These are phyloP conservation scores for Medicago lupulina DNA, from an alignment of 306 rosid species.

Conservation along the genomic window DNA sequence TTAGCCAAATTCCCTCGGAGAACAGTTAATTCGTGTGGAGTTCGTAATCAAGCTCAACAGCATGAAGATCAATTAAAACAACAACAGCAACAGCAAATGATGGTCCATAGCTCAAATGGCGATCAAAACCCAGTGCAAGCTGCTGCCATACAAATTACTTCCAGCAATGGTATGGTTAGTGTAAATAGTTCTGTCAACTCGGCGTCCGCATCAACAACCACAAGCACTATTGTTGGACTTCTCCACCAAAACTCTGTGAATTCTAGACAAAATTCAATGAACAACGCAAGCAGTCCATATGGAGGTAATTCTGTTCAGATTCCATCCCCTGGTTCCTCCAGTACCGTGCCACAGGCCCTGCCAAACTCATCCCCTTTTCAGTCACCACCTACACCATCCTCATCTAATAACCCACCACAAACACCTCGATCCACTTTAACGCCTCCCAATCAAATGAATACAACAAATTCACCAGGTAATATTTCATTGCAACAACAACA, in stretches of 20 bases:
- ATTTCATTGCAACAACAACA: constrained; percentile 86
- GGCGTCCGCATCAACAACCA: constrained; percentile 73
- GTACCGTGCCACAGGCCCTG: constrained; percentile 69
- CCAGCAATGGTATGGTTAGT: constrained; percentile 76
- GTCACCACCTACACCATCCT: constrained; percentile 73
- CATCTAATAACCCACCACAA: constrained; percentile 77
- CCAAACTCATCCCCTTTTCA: constrained; percentile 84
- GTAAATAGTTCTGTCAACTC: constrained; percentile 70
- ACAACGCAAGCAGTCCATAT: constrained; percentile 84
- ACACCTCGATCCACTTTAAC: constrained; percentile 67
- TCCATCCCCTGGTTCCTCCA: constrained; percentile 90
- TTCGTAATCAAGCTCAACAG: constrained; percentile 69
- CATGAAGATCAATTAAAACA: constrained; percentile 71
- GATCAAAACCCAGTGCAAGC: constrained; percentile 68
- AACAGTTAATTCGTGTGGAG: constrained; percentile 68
- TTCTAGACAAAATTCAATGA: constrained; percentile 77
- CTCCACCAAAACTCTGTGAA: constrained; percentile 97
- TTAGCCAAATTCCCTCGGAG: constrained; percentile 91
- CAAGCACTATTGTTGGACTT: constrained; percentile 96
- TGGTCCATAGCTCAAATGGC: constrained; percentile 59
- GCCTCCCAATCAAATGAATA: constrained; percentile 71
- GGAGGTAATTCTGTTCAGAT: constrained; percentile 87
- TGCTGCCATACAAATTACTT: constrained; percentile 67
- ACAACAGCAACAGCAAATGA: constrained; percentile 62
- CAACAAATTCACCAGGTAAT: constrained; percentile 77